Evolutionary conservation across 306 rosid species (phyloP), one percentile per base, ranked within the genome.

Genomic region (Dicorynia guianensis): DNA sequence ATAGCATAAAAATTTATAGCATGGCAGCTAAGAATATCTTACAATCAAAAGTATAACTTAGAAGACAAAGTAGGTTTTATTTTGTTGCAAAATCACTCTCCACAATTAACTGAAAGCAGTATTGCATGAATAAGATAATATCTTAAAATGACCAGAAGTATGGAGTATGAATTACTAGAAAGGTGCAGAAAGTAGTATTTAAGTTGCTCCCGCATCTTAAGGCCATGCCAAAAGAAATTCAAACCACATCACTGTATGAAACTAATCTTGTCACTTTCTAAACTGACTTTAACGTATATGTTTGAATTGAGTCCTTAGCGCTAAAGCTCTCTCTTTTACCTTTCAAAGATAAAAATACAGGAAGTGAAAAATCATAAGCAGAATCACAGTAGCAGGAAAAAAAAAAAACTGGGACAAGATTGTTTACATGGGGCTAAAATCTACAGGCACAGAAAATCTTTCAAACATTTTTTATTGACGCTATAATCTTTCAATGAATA

Each of bases 171-270:
- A 74, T 12, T 55, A 60, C 59, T 47, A 57, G 67, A 80, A 67
- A 60, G 67, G 46, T 33, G 44, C 30, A 67, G 44, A 30, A 75
- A 30, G n/a, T n/a, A n/a, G n/a, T 34, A 71, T 63, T 62, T 34
- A 19, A 63, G 78, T 18, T 71, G 54, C 59, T 18, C 44, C 78
- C 38, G 54, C 14, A 11, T 50, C 55, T 64, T 3, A 42, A 36
- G n/a, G 75, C 44, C 61, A 35, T 66, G 57, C 61, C 58, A 66
- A 73, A 66, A 59, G 63, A 72, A 48, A 57, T 18, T 57, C 57
- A 66, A 39, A 43, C 50, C 55, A 72, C 35, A 61, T 34, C 47
- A 17, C 46, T n/a, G 19, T 50, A 46, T 73, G 42, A 65, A 72
- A 79, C 56, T 48, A 38, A 40, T 34, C 50, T 46, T 8, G 5